Evolutionary conservation across 1,284 basidiomycete species (phyloP).

Genomic region (Trametes sp.): DNA sequence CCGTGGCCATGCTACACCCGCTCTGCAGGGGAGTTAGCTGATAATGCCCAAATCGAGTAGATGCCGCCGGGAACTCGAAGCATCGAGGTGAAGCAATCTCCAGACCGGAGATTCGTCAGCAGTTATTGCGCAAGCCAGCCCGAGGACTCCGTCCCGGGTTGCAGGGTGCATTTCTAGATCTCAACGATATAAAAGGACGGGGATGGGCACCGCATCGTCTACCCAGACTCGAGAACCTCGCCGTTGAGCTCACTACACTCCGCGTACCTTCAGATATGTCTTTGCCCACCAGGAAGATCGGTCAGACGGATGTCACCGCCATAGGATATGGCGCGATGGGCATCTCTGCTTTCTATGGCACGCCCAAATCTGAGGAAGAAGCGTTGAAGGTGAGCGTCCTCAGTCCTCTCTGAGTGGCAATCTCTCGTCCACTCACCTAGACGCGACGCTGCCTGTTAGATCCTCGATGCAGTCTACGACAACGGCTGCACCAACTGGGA

Average conservation of each 20-base stretch:
- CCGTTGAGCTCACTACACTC: too few species aligned
- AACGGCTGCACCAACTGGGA: constrained; percentile 40
- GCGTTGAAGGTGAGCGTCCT: constrained; percentile 35
- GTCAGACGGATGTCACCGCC: constrained; percentile 31
- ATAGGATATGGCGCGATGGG: constrained; percentile 43
- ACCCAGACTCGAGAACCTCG: too few species aligned
- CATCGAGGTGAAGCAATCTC: too few species aligned
- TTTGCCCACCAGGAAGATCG: constrained; percentile 33
- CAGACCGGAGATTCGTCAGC: too few species aligned
- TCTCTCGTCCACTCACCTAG: neutral
- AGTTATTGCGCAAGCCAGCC: neutral
- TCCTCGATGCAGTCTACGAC: constrained; percentile 34
- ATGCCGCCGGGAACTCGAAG: too few species aligned
- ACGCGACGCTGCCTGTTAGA: neutral
- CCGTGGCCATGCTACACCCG: too few species aligned
- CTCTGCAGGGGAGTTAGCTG: too few species aligned
- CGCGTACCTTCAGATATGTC: constrained; percentile 10
- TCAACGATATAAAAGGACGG: too few species aligned
- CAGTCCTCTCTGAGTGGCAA: neutral
- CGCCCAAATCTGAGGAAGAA: constrained; percentile 36
- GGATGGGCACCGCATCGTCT: too few species aligned
- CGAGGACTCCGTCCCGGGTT: neutral
- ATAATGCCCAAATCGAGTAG: too few species aligned
- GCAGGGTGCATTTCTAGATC: too few species aligned
- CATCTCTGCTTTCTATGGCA: constrained; percentile 36